Base-by-base conservation (phyloP, 257 asterid genomes). In the Handroanthus guayacan region DNA sequence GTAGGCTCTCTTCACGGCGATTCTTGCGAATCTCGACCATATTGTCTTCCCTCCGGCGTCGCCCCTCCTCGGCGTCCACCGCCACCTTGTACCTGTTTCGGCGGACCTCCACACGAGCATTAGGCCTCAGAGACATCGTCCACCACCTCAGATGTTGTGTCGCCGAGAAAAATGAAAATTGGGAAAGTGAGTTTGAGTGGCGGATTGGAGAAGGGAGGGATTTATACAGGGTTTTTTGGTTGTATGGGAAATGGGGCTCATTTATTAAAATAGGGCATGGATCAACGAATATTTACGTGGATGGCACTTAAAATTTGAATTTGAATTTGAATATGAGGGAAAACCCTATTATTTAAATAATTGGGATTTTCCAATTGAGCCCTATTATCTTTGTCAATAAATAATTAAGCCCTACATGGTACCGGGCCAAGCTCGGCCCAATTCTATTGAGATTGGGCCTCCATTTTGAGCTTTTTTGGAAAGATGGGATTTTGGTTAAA, bases 1-100 rank as follows among this genome's bases (percentile, higher is more conserved):
- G 97, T 34, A 94, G 90, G 78, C 86, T 90, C 84, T 94, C 98
- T 44, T 94, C 97, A 31, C 98, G 86, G 68, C 87, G 90, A 70
- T 52, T 92, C 90, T 94, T 94, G 31, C 98, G 90, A 79, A 92
- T 88, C 92, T 94, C 98, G 31, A 94, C 97, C 98, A 94, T 84
- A 72, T 94, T 90, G 69, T 92, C 98, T 85, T 92, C 98, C 78
- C 98, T 88, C 67, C 97, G 84, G 12, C 98, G 89, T 20, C 98
- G 87, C 1, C 98, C 97, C 84, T 92, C 97, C 2, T 92, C 98
- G 17, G 97, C 97, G 73, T 92, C 97, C 6, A 94, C 97, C 20
- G 96, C 95, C 36, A 92, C 96, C 87, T 92, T 94, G 83, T 94
- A 94, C 83, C 88, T 77, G 86, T 86, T 89, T 63, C 98, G 97